Conservation (phyloP, 139 green algal genomes). For the Choricystis sp. region DNA sequence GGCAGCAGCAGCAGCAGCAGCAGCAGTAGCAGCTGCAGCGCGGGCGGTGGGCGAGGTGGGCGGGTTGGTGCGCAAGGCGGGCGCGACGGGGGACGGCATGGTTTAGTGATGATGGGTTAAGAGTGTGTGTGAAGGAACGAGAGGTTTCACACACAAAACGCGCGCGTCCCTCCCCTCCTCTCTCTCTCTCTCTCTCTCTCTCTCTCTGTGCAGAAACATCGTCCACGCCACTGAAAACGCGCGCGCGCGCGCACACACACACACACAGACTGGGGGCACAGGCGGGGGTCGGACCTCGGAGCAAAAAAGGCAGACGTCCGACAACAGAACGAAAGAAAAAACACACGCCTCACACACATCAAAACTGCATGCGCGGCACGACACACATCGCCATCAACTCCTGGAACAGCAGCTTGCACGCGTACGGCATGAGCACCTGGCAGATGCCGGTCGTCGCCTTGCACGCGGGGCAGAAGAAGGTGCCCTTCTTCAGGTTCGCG, state of each 20-base stretch:
- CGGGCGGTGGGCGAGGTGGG: too few species aligned
- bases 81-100: too few species aligned
- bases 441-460: constrained; percentile 26
- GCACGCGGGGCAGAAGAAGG: constrained; percentile 51
- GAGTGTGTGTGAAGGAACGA: too few species aligned
- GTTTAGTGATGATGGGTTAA: too few species aligned
- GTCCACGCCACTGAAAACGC: not conserved
- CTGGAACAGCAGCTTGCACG: constrained; percentile 91
- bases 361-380: constrained; percentile 31
- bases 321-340: not conserved
- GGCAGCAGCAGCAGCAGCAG: too few species aligned
- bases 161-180: not conserved
- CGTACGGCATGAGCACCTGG: constrained; percentile 77
- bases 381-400: constrained; percentile 84
- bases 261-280: too few species aligned
- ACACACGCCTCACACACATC: not conserved
- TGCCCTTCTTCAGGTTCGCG: constrained; percentile 74
- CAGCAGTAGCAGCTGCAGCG: too few species aligned
- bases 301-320: not conserved
- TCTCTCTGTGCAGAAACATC: not conserved
- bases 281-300: too few species aligned
- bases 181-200: not conserved
- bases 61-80: too few species aligned
- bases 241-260: not conserved
- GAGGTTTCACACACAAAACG: too few species aligned